Conservation (phyloP, 75 land plant species). For the Pinus taeda region DNA sequence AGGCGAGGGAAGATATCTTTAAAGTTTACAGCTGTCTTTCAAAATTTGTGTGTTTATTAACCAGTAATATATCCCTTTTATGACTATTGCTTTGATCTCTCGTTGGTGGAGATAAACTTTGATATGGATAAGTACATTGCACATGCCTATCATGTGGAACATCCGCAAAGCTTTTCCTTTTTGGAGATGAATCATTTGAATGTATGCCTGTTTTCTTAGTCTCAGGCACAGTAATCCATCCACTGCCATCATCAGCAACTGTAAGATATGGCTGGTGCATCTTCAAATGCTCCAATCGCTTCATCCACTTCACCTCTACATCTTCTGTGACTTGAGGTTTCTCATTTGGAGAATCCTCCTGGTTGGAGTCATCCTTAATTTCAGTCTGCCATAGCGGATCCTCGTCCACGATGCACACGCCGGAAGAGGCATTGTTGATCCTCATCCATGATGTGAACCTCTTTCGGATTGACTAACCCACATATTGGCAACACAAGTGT, state of each 20-base stretch:
- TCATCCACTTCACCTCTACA: slow-evolving; percentile 86
- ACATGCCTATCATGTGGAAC: neutral
- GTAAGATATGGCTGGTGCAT: slow-evolving; percentile 58
- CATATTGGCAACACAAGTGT: too few relatives aligned
- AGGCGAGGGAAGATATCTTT: too few relatives aligned
- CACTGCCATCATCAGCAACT: slow-evolving; percentile 90
- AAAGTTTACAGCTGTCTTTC: too few relatives aligned
- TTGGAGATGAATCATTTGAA: neutral
- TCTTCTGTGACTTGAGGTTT: slow-evolving; percentile 79
- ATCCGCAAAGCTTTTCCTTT: neutral
- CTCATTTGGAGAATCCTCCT: slow-evolving; percentile 36
- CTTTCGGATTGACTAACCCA: too few relatives aligned
- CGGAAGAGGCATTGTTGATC: slow-evolving; percentile 1
- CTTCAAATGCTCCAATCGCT: slow-evolving; percentile 63
- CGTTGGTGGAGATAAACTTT: neutral
- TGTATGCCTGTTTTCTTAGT: slow-evolving; percentile 1
- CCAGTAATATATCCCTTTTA: neutral
- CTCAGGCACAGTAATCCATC: slow-evolving; percentile 72
- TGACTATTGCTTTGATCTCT: neutral
- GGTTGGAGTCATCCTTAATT: slow-evolving; percentile 12
- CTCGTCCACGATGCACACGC: slow-evolving; percentile 31
- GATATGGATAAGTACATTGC: neutral
- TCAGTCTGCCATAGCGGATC: slow-evolving; percentile 45
- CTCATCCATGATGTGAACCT: too few relatives aligned
- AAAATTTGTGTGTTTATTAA: neutral